phyloP scores from a whole-genome alignment of 1,139 yeast genomes.

The Pneumocystis jirovecii region DNA sequence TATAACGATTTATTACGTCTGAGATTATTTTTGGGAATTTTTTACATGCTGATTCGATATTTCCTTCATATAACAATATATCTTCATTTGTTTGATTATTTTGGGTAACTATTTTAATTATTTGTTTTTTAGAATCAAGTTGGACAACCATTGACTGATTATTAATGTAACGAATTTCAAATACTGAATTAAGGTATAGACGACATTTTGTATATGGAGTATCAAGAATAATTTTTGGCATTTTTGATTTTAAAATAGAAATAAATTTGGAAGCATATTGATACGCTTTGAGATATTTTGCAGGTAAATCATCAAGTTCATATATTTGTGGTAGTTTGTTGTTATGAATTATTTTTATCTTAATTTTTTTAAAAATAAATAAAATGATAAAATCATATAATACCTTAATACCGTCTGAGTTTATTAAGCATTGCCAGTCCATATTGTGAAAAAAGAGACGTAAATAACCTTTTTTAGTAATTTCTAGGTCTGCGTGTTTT shows the following conservation, averaged over 20 bases:
- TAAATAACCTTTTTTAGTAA: background rate
- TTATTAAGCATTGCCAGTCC: background rate
- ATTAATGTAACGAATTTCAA: background rate
- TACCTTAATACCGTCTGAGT: background rate
- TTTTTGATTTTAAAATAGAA: slow-evolving; percentile 7
- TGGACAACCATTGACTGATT: background rate
- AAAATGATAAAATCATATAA: background rate
- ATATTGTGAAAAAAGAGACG: background rate
- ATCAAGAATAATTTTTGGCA: slow-evolving; percentile 1
- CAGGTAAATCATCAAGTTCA: slow-evolving; percentile 10
- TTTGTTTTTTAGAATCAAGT: background rate
- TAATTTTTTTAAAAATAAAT: background rate
- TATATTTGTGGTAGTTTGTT: background rate
- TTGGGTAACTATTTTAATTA: background rate
- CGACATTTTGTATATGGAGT: background rate
- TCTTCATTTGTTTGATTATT: background rate
- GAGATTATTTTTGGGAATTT: background rate
- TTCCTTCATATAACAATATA: background rate
- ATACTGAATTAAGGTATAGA: background rate
- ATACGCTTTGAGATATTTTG: slow-evolving; percentile 9
- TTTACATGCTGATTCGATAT: background rate
- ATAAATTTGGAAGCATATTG: slow-evolving; percentile 11
- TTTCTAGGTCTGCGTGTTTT: background rate
- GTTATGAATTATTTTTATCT: background rate
- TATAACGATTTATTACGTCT: background rate